phyloP scores from a whole-genome alignment of 2,329 filamentous ascomycete species.

The Apiospora saccharicola region DNA sequence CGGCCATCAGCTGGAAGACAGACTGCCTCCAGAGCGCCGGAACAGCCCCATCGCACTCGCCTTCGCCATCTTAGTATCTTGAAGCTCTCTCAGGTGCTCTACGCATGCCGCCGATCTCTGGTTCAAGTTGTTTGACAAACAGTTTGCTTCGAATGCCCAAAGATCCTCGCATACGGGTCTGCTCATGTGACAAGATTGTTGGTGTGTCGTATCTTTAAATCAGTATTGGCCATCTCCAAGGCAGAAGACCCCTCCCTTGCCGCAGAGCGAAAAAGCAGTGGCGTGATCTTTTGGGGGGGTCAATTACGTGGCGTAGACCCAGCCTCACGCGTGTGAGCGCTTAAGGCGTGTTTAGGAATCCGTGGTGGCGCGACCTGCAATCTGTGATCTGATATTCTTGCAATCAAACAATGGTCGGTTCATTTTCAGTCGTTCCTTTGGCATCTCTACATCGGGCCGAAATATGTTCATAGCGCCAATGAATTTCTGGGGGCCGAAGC shows the following conservation, averaged over 20 bases:
- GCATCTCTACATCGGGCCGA: constrained; percentile 13
- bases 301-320: neutral
- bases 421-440: neutral
- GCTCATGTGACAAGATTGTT: neutral
- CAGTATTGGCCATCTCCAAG: neutral
- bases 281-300: neutral
- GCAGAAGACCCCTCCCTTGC: neutral
- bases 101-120: neutral
- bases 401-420: neutral
- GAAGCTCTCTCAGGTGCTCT: neutral
- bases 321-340: neutral
- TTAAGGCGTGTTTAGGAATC: neutral
- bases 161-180: neutral
- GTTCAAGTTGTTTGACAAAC: neutral
- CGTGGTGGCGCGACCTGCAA: neutral
- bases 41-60: neutral
- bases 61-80: neutral
- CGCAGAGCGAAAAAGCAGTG: neutral
- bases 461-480: neutral
- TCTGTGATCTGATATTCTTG: neutral
- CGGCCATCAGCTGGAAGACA: neutral
- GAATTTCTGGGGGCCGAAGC: neutral
- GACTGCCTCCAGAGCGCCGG: neutral
- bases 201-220: neutral
- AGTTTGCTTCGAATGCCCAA: neutral